Base-by-base conservation (phyloP, 352 stramenopile species). In the Pythium insidiosum region DNA sequence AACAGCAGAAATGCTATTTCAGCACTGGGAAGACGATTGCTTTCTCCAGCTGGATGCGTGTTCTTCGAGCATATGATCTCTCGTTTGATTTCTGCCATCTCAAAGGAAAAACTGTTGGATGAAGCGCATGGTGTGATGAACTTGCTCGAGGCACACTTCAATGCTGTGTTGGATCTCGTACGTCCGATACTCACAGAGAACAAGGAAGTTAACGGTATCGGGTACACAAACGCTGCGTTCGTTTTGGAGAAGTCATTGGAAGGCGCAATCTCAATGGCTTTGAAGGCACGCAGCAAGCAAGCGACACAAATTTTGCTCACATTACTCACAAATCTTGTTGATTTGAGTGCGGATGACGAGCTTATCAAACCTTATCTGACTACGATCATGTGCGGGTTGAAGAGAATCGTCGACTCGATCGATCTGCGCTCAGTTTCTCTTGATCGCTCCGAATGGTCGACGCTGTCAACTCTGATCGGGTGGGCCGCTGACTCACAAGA, bases 61-160 rank as follows among this genome's bases (percentile, higher is more conserved):
- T 31, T 88, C 0, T 79, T 85, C 34, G 76, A 84, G 44, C 73
- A 86, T 42, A 39, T 88, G 2, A 39, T 88, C 16, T 67, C 55
- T 16, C 67, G 53, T 18, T 9, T 61, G 15, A 19, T 56, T 6
- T 28, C 39, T 9, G 18, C 29, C 18, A 25, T 59, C 12, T 40
- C 43, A 5, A 46, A 47, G 5, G 37, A 53, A 65, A 37, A 56
- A 67, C 24, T 51, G 22, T 30, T 53, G 13, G 68, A 84, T 24
- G 58, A 72, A 46, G 43, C 61, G 0, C 68, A 86, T 29, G 64
- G 61, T 5, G 50, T 86, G 13, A 65, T 55, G 50, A 47, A 55
- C 29, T 35, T 71, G 0, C 50, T 88, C 18, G 59, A 82, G 39
- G 53, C 49, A 4, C 76, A 88, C 38, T 86, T 75, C 43, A 48